These are phyloP conservation scores for Fusarium nygamai DNA, from an alignment of 2,329 filamentous ascomycete genomes.

Conservation along the genomic window DNA sequence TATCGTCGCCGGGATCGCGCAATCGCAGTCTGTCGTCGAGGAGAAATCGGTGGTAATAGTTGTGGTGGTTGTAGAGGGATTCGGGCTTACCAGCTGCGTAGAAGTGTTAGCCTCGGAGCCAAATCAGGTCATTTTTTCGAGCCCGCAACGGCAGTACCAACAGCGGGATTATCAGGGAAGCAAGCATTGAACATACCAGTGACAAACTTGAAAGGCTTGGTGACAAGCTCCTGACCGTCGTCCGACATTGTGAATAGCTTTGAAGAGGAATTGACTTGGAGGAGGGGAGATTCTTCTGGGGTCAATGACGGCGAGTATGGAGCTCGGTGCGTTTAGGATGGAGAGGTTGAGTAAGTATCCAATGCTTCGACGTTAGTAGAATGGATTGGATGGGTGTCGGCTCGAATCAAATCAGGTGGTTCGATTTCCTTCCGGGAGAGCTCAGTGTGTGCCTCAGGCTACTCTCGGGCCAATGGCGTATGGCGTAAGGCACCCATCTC, in stretches of 20 bases:
- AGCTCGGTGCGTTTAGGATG: slow-evolving; percentile 46
- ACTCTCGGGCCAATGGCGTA: slow-evolving; percentile 47
- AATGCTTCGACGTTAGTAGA: slow-evolving; percentile 46
- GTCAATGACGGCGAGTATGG: slow-evolving; percentile 50
- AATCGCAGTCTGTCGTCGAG: slow-evolving; percentile 27
- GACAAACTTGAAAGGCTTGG: slow-evolving; percentile 99
- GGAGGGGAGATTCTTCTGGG: slow-evolving; percentile 39
- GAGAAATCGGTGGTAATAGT: slow-evolving; percentile 20
- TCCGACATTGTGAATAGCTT: slow-evolving; percentile 81
- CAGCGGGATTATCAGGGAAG: slow-evolving; percentile 49
- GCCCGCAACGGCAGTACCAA: slow-evolving; percentile 43
- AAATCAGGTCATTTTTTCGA: slow-evolving; percentile 50
- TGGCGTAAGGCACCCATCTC: slow-evolving; percentile 49
- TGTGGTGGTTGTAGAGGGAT: slow-evolving; percentile 14
- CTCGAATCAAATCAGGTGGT: slow-evolving; percentile 58
- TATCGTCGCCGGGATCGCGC: slow-evolving; percentile 34
- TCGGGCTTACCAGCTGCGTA: slow-evolving; percentile 56
- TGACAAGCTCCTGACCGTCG: slow-evolving; percentile 76
- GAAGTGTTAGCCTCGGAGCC: slow-evolving; percentile 55
- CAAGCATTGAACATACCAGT: slow-evolving; percentile 75
- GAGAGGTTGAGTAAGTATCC: slow-evolving; percentile 45
- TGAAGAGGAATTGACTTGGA: slow-evolving; percentile 35
- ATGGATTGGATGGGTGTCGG: slow-evolving; percentile 27
- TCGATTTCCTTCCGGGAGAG: slow-evolving; percentile 45
- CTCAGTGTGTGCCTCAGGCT: slow-evolving; percentile 54